These are phyloP conservation scores for Aspergillus awamori DNA, from an alignment of 2,329 filamentous ascomycete species.

Conservation along the genomic window DNA sequence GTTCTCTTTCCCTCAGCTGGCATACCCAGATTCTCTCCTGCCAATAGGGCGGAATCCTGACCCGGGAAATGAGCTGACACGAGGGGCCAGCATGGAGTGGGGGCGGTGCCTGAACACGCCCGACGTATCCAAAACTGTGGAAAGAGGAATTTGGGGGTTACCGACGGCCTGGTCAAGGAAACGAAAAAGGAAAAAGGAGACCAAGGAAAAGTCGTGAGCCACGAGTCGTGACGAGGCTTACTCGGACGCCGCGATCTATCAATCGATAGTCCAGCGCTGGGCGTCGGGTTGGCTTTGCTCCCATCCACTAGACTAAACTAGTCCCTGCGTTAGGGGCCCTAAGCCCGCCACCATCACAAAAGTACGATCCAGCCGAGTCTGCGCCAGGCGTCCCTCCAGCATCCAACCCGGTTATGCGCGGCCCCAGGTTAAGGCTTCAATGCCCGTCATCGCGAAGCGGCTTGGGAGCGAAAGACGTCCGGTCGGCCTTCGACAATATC, in stretches of 20 bases:
- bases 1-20: not conserved
- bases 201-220: not conserved
- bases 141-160: not conserved
- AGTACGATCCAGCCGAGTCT: conserved; percentile 13
- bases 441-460: conserved; percentile 31
- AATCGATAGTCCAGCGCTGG: conserved; percentile 20
- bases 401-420: not conserved
- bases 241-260: conserved; percentile 11
- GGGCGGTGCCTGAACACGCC: not conserved
- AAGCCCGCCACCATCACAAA: conserved; percentile 4
- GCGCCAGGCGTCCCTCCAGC: not conserved
- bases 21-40: not conserved
- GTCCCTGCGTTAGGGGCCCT: conserved; percentile 16
- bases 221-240: not conserved
- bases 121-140: not conserved
- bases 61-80: not conserved
- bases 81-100: not conserved
- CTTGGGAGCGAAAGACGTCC: conserved; percentile 27
- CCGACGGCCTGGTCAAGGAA: not conserved
- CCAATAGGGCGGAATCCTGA: not conserved
- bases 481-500: conserved; percentile 53
- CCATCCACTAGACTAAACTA: conserved; percentile 18
- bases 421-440: conserved; percentile 5
- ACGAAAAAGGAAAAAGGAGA: not conserved
- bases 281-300: not conserved